Percentiles rank a stretch among this genome's conserved stretches.
Conservation (phyloP, 2,329 filamentous ascomycete genomes). For the Cylindrodendrum hubeiense region DNA sequence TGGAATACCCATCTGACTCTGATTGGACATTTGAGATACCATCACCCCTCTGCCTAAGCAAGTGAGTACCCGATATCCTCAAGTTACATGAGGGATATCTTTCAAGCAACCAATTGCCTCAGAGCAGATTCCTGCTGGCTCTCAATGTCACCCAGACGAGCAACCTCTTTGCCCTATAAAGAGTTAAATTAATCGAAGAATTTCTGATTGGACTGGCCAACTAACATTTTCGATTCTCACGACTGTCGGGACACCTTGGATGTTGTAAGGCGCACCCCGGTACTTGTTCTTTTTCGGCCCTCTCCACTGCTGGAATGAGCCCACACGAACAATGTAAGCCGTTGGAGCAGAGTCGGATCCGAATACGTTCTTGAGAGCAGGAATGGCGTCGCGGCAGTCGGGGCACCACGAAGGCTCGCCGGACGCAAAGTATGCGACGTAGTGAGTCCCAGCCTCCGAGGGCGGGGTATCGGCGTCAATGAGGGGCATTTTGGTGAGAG, state of each 20-base stretch:
- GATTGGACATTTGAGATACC: background rate
- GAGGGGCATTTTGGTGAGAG: constrained; percentile 42
- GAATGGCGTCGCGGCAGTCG: constrained; percentile 43
- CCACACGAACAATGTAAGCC: constrained; percentile 44
- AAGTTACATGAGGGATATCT: background rate
- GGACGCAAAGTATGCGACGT: constrained; percentile 48
- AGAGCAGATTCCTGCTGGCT: constrained; percentile 44
- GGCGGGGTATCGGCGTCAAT: constrained; percentile 42
- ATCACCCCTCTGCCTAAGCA: too few species aligned
- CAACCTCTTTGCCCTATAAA: constrained; percentile 40
- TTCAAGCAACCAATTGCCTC: constrained; percentile 34
- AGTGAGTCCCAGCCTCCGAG: constrained; percentile 40
- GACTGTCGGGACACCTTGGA: constrained; percentile 44
- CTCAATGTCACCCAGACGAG: constrained; percentile 43
- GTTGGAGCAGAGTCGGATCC: constrained; percentile 38
- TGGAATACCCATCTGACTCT: too few species aligned
- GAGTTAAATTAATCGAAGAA: background rate
- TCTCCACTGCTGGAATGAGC: constrained; percentile 40
- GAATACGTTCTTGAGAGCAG: constrained; percentile 42
- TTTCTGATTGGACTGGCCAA: background rate
- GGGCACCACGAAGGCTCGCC: constrained; percentile 48
- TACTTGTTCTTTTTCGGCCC: constrained; percentile 43
- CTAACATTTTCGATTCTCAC: constrained; percentile 43
- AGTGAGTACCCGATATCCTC: background rate
- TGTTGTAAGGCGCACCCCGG: constrained; percentile 39